Evolutionary conservation across 2,329 filamentous ascomycete genomes (phyloP), one percentile per base, ranked within the genome.

Genomic region (Fusarium sp.): DNA sequence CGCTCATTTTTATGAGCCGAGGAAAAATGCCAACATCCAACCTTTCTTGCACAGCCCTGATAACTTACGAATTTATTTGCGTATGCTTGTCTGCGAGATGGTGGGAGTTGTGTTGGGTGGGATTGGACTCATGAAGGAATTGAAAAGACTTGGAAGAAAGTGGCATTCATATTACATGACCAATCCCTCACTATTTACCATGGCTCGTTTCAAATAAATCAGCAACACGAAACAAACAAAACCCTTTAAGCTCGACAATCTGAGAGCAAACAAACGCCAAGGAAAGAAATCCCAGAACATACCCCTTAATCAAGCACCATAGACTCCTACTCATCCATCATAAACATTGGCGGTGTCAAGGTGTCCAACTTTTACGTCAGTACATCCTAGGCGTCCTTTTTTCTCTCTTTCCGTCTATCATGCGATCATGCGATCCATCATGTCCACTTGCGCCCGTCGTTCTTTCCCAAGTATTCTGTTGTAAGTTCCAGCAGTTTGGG

Each of bases 151-250:
- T 39, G 10, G 44, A 22, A 65, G 60, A 59, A 9, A 52, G 46
- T 46, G 27, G 39, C 19, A 35, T 32, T 32, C 25, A 46, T 22
- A 35, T 22, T 8, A 33, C 20, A 40, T 14, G 23, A 39, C 32
- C 35, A 27, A 30, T 19, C 22, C 30, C 43, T 44, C 22, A 30
- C 43, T 44, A 23, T 20, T 27, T 37, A 13, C 33, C 25, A 15
- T 41, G 41, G 14, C 45, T 19, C 39, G 46, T 66, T 65, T 65
- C 55, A 49, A 43, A 54, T 45, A 65, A 11, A 55, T 20, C 14
- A 61, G 22, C 33, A 40, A 23, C 25, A 39, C 22, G 30, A 49
- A 47, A 44, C 20, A 62, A 56, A 27, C 23, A 25, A 55, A 33
- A 27, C 10, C 27, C 7, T 40, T 40, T 15, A 20, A 23, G 19